phyloP scores from a whole-genome alignment of 2,329 filamentous ascomycete species.

The Chaetomium sp. region DNA sequence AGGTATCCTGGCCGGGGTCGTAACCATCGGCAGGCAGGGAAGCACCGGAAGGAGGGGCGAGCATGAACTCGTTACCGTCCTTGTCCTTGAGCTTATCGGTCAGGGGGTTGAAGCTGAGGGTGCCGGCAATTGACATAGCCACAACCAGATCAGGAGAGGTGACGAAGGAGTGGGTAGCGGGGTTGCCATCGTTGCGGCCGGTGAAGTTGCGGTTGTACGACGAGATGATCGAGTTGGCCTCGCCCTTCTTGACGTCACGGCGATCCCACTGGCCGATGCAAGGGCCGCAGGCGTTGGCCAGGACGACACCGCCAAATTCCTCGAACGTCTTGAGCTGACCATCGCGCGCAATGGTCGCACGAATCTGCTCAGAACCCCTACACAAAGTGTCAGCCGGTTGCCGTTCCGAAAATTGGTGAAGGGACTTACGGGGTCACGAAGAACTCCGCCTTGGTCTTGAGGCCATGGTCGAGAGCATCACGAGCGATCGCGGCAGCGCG shows the following conservation, averaged over 20 bases:
- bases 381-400: not conserved
- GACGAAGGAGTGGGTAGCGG: constrained; percentile 52
- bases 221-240: constrained; percentile 93
- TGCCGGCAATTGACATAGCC: constrained; percentile 45
- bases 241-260: constrained; percentile 89
- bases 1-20: constrained; percentile 86
- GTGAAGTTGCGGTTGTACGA: constrained; percentile 61
- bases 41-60: constrained; percentile 76
- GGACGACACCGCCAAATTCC: constrained; percentile 90
- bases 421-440: constrained; percentile 72
- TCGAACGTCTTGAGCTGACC: constrained; percentile 93
- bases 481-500: constrained; percentile 88
- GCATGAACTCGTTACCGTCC: constrained; percentile 93
- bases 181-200: constrained; percentile 73
- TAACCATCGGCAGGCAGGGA: constrained; percentile 82
- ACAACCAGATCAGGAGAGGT: constrained; percentile 51
- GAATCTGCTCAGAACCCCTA: constrained; percentile 87
- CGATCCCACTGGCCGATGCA: constrained; percentile 97
- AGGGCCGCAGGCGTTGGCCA: constrained; percentile 92
- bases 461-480: constrained; percentile 85
- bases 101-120: constrained; percentile 84
- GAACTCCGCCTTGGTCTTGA: constrained; percentile 93
- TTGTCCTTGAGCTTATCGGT: constrained; percentile 91
- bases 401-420: not conserved
- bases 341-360: constrained; percentile 87